Base-by-base conservation (phyloP, 805 yeast genomes). In the Suhomyces sp. region DNA sequence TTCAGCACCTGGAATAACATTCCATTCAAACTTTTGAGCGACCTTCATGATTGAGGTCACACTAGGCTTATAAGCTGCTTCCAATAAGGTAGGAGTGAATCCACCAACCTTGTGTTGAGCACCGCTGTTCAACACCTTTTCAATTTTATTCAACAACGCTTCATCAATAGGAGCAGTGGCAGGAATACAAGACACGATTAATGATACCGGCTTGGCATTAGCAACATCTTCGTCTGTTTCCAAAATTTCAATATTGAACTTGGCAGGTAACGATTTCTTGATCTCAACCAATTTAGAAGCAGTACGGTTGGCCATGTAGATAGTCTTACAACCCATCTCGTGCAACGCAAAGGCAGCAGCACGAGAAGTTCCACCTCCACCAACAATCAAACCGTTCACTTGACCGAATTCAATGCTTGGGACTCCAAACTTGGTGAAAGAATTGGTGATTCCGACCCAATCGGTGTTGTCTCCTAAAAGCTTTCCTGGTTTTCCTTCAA, bases 321-420 rank as follows among this genome's bases (percentile, higher is more conserved):
- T 85, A 47, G 70, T 78, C 15, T 64, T 48, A 58, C 95, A 87
- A 2, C 96, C 96, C 68, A 91, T 64, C 42, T 77, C 53, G 53
- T 79, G 76, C 46, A 93, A 70, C 1, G 98, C 97, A 58, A 76
- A 88, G 11, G 86, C 78, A 0, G 97, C 98, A 26, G 98, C 96
- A 52, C 96, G 76, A 1, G 96, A 81, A 17, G 99, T 90, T 28
- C 99, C 99, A 26, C 99, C 99, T 14, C 96, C 96, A 33, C 99
- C 99, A 45, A 93, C 70, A 28, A 93, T 83, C 40, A 90, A 64
- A 20, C 96, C 97, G 38, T 73, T 64, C 9, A 71, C 65, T 3
- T 43, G 47, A 19, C 52, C 50, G 39, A 48, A 53, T 15, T 54
- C 57, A 38, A 54, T 51, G 25, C 62, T 60, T 25, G 81, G 76